Conservation (phyloP, 2,329 filamentous ascomycete genomes). For the Verticillium longisporum region DNA sequence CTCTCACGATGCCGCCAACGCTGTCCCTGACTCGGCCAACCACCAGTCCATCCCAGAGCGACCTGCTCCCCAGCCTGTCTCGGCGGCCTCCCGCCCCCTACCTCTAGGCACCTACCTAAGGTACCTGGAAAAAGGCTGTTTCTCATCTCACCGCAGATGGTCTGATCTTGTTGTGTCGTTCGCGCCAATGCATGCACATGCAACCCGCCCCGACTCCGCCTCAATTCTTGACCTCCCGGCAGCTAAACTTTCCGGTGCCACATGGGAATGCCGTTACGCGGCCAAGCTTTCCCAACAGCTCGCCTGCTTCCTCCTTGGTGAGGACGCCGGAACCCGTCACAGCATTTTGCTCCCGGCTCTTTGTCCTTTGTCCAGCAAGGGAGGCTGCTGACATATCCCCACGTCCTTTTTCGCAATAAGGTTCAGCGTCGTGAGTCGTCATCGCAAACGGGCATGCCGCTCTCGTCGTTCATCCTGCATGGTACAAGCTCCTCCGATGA, state of each 20-base stretch:
- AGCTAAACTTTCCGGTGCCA: background rate
- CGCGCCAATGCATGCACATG: background rate
- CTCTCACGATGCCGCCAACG: background rate
- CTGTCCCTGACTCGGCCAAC: background rate
- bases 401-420: background rate
- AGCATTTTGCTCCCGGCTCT: background rate
- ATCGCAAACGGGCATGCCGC: constrained; percentile 28
- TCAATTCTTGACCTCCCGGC: background rate
- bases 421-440: background rate
- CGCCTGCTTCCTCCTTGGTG: background rate
- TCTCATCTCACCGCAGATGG: background rate
- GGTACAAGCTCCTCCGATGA: no score
- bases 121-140: no score
- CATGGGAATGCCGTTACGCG: background rate
- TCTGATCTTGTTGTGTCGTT: background rate
- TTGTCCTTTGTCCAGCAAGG: background rate
- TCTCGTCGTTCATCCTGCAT: no score
- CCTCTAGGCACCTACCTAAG: no score
- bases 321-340: background rate
- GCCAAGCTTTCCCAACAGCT: background rate
- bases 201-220: background rate
- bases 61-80: background rate
- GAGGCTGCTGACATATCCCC: background rate
- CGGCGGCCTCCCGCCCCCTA: background rate
- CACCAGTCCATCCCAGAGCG: background rate